Evolutionary conservation across 305 asterid species (phyloP).

Genomic region (Striga hermonthica): DNA sequence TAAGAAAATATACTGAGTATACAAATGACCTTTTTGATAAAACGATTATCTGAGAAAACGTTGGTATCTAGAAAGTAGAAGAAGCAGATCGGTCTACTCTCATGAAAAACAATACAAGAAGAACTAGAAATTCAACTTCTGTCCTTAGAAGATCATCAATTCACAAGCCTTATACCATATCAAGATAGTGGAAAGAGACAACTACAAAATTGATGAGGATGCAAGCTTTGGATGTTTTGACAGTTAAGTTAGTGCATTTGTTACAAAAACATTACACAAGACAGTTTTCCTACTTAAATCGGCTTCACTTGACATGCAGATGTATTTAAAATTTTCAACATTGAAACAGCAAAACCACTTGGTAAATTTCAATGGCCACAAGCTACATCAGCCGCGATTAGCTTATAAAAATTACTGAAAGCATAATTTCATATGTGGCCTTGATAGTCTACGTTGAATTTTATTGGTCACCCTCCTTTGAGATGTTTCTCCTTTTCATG

Average conservation of each 20-base stretch:
- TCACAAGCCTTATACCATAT: constrained; percentile 24
- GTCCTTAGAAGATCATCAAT: constrained; percentile 18
- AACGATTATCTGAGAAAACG: constrained; percentile 20
- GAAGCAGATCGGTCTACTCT: neutral
- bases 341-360: neutral
- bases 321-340: too few relatives aligned
- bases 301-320: neutral
- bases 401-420: neutral
- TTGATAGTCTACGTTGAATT: neutral
- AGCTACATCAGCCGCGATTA: neutral
- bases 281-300: neutral
- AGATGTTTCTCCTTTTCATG: constrained; percentile 15
- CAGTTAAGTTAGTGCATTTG: neutral
- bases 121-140: neutral
- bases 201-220: neutral
- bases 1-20: constrained; percentile 1
- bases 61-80: constrained; percentile 10
- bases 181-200: constrained; percentile 8
- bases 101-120: neutral
- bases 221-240: neutral
- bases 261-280: neutral
- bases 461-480: neutral
- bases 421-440: neutral
- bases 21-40: constrained; percentile 13
- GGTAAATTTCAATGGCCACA: neutral